Conservation (phyloP, 768 basidiomycete genomes). For the Lactarius quietus region DNA sequence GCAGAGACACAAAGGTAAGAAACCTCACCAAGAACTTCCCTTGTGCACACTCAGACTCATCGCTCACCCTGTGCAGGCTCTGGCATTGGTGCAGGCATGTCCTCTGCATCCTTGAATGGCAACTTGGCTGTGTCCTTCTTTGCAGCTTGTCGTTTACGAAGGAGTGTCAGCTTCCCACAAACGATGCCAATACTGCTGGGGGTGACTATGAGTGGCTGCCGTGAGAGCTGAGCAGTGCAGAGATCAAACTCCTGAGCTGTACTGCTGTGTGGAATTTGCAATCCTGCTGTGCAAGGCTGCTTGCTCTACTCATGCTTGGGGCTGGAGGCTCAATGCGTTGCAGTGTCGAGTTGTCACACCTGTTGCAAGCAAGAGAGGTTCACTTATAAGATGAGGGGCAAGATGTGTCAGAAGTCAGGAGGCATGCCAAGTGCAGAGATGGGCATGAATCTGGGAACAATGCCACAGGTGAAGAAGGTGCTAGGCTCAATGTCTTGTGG, state of each 20-base stretch:
- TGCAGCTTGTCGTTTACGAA: slow-evolving; percentile 56
- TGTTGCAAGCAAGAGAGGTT: slow-evolving; percentile 70
- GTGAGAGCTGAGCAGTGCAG: slow-evolving; percentile 81
- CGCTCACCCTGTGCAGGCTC: slow-evolving; percentile 10
- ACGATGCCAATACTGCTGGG: slow-evolving; percentile 37
- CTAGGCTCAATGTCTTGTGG: too few relatives aligned
- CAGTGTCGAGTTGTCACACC: slow-evolving; percentile 41
- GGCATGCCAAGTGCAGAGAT: slow-evolving; percentile 67
- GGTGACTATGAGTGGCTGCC: slow-evolving; percentile 78
- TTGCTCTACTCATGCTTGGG: slow-evolving; percentile 39
- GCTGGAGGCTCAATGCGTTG: slow-evolving; percentile 24
- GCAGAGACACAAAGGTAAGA: too few relatives aligned
- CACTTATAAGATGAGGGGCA: slow-evolving; percentile 50
- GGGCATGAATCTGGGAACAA: slow-evolving; percentile 80
- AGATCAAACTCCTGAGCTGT: slow-evolving; percentile 92
- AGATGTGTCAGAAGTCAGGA: slow-evolving; percentile 74
- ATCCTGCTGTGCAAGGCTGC: slow-evolving; percentile 79
- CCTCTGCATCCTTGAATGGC: slow-evolving; percentile 35
- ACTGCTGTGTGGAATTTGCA: slow-evolving; percentile 96
- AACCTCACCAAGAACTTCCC: slow-evolving; percentile 13
- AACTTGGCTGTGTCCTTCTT: slow-evolving; percentile 37
- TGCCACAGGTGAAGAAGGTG: too few relatives aligned
- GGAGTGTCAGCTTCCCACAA: slow-evolving; percentile 41
- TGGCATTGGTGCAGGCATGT: slow-evolving; percentile 33
- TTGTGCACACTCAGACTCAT: slow-evolving; percentile 10